Evolutionary conservation across 257 asterid genomes (phyloP).

Genomic region (Thymus quinquecostatus): DNA sequence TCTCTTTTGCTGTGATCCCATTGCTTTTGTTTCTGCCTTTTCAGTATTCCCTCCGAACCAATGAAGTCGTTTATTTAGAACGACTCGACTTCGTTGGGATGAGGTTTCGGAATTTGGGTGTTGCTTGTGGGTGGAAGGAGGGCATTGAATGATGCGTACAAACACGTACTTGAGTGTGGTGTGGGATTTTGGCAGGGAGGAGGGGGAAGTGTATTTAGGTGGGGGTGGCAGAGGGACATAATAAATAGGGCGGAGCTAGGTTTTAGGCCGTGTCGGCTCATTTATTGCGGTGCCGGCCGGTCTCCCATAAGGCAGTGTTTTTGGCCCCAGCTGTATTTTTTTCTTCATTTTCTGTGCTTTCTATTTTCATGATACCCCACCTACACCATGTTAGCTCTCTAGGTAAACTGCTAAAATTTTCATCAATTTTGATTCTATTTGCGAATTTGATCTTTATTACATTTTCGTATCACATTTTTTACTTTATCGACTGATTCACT

Average conservation of each 20-base stretch:
- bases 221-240: constrained; percentile 18
- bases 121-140: constrained; percentile 24
- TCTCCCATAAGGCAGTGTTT: constrained; percentile 29
- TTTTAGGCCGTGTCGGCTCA: constrained; percentile 32
- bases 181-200: background rate
- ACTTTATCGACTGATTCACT: no score
- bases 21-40: background rate
- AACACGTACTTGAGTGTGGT: constrained; percentile 11
- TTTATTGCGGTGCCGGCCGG: constrained; percentile 29
- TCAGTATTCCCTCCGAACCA: no score
- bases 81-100: no score
- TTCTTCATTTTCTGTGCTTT: background rate
- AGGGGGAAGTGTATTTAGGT: background rate
- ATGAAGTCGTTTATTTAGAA: no score
- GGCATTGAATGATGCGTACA: constrained; percentile 24
- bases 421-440: no score
- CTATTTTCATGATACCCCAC: background rate
- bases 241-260: constrained; percentile 24
- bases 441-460: no score
- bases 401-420: no score
- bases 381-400: background rate
- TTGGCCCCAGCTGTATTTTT: constrained; percentile 18
- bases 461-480: no score
- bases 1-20: constrained; percentile 33
- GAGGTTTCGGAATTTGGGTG: background rate